A percentile compares a stretch with the other conserved stretches of the same genome.
Conservation (phyloP, 306 rosid species). For the Cucurbita maxima region DNA sequence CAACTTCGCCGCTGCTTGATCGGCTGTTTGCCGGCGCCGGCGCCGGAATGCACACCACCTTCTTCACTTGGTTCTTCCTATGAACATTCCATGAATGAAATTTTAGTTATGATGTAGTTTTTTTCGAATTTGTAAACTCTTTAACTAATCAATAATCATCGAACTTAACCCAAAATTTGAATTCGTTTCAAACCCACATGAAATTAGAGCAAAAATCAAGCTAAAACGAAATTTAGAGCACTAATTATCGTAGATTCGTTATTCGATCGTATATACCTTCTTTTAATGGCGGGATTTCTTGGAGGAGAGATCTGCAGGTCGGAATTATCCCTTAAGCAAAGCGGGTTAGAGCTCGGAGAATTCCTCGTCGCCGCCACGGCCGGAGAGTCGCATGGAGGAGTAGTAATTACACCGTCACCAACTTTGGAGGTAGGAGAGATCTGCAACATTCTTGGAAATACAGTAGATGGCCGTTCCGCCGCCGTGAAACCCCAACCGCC, state of each 20-base stretch:
- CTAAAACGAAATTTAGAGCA: too few relatives aligned
- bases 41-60: slow-evolving; percentile 87
- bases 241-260: too few relatives aligned
- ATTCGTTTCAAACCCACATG: not conserved
- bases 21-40: slow-evolving; percentile 84
- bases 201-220: too few relatives aligned
- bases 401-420: not conserved
- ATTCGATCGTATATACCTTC: slow-evolving; percentile 52
- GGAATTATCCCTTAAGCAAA: slow-evolving; percentile 31
- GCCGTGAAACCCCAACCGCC: not conserved
- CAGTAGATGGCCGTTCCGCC: slow-evolving; percentile 24
- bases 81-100: not conserved
- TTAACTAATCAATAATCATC: not conserved
- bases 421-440: slow-evolving; percentile 55
- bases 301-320: slow-evolving; percentile 81
- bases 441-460: slow-evolving; percentile 77
- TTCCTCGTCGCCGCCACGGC: not conserved
- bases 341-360: slow-evolving; percentile 5
- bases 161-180: not conserved
- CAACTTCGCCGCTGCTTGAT: slow-evolving; percentile 71
- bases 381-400: not conserved
- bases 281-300: slow-evolving; percentile 60
- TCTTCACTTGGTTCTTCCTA: slow-evolving; percentile 81
- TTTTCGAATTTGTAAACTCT: too few relatives aligned
- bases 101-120: too few relatives aligned